A percentile compares a stretch with the other conserved stretches of the same genome.
Conservation (phyloP, 1,284 basidiomycete species). For the Apiotrichum veenhuisii region DNA sequence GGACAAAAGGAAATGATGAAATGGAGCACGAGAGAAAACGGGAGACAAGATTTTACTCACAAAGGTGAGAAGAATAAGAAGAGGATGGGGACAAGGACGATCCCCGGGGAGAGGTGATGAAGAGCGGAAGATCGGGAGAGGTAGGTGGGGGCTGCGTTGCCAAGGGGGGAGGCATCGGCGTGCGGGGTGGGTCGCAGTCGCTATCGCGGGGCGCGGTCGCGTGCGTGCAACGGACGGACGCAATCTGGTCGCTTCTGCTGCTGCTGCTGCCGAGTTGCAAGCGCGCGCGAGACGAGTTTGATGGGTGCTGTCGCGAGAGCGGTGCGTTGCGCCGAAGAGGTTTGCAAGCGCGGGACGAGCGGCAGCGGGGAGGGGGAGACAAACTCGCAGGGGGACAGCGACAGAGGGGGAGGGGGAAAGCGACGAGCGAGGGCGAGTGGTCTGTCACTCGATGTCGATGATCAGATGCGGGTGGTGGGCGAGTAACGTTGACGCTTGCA, state of each 20-base stretch:
- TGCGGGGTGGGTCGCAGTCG: slow-evolving; percentile 5
- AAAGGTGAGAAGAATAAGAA: slow-evolving; percentile 2
- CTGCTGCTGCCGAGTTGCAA: background rate
- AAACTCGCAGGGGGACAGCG: no score
- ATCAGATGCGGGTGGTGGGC: no score
- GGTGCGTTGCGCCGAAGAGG: no score
- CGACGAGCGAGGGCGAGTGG: no score
- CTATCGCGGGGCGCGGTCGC: background rate
- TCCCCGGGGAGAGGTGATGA: slow-evolving; percentile 8
- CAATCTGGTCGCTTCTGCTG: no score
- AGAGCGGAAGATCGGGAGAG: slow-evolving; percentile 9
- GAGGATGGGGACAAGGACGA: slow-evolving; percentile 5
- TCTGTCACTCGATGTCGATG: no score
- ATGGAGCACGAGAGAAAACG: no score
- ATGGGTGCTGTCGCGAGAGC: no score
- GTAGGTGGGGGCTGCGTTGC: slow-evolving; percentile 5
- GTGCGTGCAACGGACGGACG: background rate
- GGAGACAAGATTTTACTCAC: background rate
- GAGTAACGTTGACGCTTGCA: no score
- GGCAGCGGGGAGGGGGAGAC: no score
- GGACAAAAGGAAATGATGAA: background rate
- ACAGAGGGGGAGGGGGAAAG: no score
- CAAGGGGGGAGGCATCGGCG: slow-evolving; percentile 25
- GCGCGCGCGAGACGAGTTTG: background rate
- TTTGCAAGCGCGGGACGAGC: no score